A percentile compares a stretch with the other conserved stretches of the same genome.
These are phyloP conservation scores for Trametes hirsuta DNA, from an alignment of 1,284 basidiomycete species.

Conservation along the genomic window DNA sequence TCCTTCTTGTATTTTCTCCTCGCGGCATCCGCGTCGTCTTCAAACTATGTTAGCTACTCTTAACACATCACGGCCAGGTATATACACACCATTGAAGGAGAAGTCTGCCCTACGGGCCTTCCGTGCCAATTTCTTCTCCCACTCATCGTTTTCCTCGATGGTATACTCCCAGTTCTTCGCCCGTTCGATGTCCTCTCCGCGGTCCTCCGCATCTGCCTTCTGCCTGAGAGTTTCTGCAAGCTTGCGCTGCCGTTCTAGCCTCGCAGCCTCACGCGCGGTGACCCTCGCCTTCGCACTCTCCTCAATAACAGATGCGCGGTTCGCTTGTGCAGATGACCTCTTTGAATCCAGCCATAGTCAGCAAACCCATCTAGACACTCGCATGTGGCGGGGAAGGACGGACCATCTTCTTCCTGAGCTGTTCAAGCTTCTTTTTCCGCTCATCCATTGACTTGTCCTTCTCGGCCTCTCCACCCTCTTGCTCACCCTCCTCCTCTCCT, in stretches of 20 bases:
- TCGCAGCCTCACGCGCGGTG: conserved; percentile 75
- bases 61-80: conserved; percentile 3
- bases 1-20: conserved; percentile 91
- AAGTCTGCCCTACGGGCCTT: conserved; percentile 80
- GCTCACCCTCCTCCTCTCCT: conserved; percentile 10
- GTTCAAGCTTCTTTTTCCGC: conserved; percentile 75
- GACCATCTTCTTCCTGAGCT: conserved; percentile 80
- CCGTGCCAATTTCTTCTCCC: conserved; percentile 86
- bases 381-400: conserved; percentile 23
- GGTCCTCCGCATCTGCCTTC: conserved; percentile 87
- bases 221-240: conserved; percentile 86
- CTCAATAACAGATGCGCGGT: conserved; percentile 81
- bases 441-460: conserved; percentile 63
- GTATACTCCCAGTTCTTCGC: conserved; percentile 93
- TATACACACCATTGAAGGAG: conserved; percentile 71
- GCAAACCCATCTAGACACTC: conserved; percentile 18
- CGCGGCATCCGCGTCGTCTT: conserved; percentile 90
- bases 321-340: conserved; percentile 79
- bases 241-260: conserved; percentile 85
- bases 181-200: conserved; percentile 78
- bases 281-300: conserved; percentile 80
- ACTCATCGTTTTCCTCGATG: conserved; percentile 92
- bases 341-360: conserved; percentile 35
- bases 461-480: conserved; percentile 10
- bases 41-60: neutral